Percentiles rank a stretch among this genome's conserved stretches.
These are phyloP conservation scores for Metschnikowia proteae DNA, from an alignment of 805 yeast genomes.

Conservation along the genomic window DNA sequence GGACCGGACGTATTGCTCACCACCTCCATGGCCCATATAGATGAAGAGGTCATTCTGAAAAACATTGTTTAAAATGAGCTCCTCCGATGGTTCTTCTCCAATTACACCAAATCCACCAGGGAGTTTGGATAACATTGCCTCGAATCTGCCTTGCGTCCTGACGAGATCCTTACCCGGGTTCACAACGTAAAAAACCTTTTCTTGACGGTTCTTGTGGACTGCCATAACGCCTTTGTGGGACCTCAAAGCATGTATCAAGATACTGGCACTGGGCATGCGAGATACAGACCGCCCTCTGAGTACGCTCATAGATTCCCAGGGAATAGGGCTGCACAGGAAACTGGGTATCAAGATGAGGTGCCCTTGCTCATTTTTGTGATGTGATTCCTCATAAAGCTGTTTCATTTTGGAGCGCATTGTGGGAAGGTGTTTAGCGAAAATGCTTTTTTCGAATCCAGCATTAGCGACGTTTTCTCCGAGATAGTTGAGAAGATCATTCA, in stretches of 20 bases:
- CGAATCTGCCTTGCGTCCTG: slow-evolving; percentile 61
- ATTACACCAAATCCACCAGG: slow-evolving; percentile 51
- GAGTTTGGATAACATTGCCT: slow-evolving; percentile 35
- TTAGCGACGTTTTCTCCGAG: slow-evolving; percentile 1
- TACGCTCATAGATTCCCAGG: slow-evolving; percentile 83
- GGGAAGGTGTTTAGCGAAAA: background rate
- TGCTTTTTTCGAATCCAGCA: background rate
- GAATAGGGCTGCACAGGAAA: slow-evolving; percentile 60
- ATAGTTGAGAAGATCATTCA: slow-evolving; percentile 11
- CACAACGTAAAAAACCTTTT: slow-evolving; percentile 49
- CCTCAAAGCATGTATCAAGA: slow-evolving; percentile 39
- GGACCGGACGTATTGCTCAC: slow-evolving; percentile 73
- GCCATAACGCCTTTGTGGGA: slow-evolving; percentile 4
- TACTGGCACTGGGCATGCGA: slow-evolving; percentile 63
- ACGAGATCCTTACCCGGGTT: slow-evolving; percentile 80
- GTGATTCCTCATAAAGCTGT: background rate
- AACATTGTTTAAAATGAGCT: slow-evolving; percentile 44
- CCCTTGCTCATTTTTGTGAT: slow-evolving; percentile 12
- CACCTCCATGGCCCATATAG: slow-evolving; percentile 95
- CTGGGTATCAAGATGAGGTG: slow-evolving; percentile 75
- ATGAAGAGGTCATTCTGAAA: slow-evolving; percentile 47
- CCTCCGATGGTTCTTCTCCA: slow-evolving; percentile 57
- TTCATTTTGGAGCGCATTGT: background rate
- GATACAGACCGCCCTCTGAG: slow-evolving; percentile 56
- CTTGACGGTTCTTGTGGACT: background rate